Evolutionary conservation across 371 early-diverging fungal species (phyloP).

Genomic region (Apophysomyces sp.): DNA sequence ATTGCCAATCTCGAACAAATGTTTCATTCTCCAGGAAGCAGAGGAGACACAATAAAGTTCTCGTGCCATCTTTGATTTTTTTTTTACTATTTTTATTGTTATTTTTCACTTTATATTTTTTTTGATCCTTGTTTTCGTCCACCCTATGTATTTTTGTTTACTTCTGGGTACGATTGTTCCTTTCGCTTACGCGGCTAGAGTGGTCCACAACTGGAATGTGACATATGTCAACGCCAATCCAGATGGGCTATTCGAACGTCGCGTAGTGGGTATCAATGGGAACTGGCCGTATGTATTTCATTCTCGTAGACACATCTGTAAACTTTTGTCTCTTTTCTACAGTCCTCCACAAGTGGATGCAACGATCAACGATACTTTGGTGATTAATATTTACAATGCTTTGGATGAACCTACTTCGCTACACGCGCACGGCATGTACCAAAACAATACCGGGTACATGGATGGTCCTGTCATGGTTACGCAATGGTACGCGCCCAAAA

Average conservation of each 20-base stretch:
- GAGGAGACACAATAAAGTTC: too few relatives aligned
- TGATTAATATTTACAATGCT: conserved; percentile 63
- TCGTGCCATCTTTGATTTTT: too few relatives aligned
- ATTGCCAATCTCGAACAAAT: neutral
- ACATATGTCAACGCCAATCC: conserved; percentile 68
- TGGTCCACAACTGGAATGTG: conserved; percentile 71
- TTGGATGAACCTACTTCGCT: conserved; percentile 61
- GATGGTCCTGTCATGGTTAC: conserved; percentile 67
- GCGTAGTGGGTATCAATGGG: conserved; percentile 75
- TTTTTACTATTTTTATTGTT: neutral
- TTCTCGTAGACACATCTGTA: conserved; percentile 1
- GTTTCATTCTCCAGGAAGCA: neutral
- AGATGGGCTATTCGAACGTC: conserved; percentile 59
- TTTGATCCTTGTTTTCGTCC: conserved; percentile 3
- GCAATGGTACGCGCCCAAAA: conserved; percentile 45
- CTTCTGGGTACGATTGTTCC: neutral
- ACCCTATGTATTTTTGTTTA: conserved; percentile 25
- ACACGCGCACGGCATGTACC: conserved; percentile 72
- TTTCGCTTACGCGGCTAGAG: conserved; percentile 46
- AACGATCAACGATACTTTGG: conserved; percentile 54
- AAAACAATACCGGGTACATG: conserved; percentile 56
- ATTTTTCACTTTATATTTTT: conserved; percentile 6
- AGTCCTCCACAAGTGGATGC: conserved; percentile 48
- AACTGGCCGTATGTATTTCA: conserved; percentile 61
- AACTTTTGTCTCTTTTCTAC: neutral